Evolutionary conservation across 2,329 filamentous ascomycete species (phyloP).

Genomic region (Chalaropsis thielavioides): DNA sequence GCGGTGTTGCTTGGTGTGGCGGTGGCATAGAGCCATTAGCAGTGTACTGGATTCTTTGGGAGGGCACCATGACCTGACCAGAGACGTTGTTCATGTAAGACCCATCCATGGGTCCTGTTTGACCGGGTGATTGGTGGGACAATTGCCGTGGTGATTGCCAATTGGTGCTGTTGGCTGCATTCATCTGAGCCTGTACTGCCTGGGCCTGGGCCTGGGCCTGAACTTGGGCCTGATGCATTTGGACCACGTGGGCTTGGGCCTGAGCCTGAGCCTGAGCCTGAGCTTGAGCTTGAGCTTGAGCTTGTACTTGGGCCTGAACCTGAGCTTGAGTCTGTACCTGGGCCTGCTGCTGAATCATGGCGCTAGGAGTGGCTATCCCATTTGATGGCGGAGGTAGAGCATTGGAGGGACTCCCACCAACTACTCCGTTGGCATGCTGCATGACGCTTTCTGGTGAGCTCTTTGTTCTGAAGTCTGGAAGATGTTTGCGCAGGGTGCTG

Average conservation of each 20-base stretch:
- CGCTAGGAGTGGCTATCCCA: background rate
- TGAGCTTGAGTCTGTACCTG: background rate
- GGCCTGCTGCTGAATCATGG: constrained; percentile 7
- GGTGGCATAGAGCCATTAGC: background rate
- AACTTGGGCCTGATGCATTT: constrained; percentile 6
- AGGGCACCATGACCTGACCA: constrained; percentile 7
- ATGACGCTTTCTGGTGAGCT: constrained; percentile 6
- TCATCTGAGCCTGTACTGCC: constrained; percentile 9
- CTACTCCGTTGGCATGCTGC: background rate
- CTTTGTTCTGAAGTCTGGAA: constrained; percentile 46
- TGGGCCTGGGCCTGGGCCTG: constrained; percentile 6
- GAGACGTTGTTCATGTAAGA: constrained; percentile 2
- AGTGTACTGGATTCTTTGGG: constrained; percentile 11
- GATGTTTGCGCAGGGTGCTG: constrained; percentile 74
- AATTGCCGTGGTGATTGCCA: constrained; percentile 11
- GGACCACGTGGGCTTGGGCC: background rate
- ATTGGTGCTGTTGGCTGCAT: background rate
- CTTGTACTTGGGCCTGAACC: background rate
- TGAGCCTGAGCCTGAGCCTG: constrained; percentile 8
- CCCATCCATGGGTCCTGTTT: constrained; percentile 3
- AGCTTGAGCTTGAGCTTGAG: constrained; percentile 3
- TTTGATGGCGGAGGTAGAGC: constrained; percentile 4
- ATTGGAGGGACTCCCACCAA: background rate
- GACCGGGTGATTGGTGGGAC: constrained; percentile 7
- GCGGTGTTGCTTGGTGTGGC: background rate